phyloP scores from a whole-genome alignment of 768 basidiomycete genomes.

The Rhizopogon vinicolor region DNA sequence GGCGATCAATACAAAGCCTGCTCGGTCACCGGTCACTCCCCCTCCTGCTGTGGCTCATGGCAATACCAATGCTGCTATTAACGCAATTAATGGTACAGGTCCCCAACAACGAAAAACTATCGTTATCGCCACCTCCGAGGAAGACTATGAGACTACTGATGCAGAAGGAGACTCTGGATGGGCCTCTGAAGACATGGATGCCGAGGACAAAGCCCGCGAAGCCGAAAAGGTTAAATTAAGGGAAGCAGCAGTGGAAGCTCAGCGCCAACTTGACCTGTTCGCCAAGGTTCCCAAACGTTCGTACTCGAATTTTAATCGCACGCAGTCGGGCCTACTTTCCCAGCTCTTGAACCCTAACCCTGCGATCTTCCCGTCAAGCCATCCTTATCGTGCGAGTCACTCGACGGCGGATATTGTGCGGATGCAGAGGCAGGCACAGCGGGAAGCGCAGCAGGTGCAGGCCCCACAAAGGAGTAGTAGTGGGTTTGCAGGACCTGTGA shows the following conservation, averaged over 20 bases:
- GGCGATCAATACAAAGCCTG: slow-evolving; percentile 1
- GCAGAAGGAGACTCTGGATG: slow-evolving; percentile 55
- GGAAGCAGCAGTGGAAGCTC: slow-evolving; percentile 59
- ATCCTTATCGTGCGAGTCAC: slow-evolving; percentile 53
- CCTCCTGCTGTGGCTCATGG: slow-evolving; percentile 4
- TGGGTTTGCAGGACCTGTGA: slow-evolving; percentile 25
- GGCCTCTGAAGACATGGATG: slow-evolving; percentile 53
- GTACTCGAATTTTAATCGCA: slow-evolving; percentile 53
- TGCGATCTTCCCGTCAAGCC: slow-evolving; percentile 49
- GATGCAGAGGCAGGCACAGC: slow-evolving; percentile 13
- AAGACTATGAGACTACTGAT: slow-evolving; percentile 51
- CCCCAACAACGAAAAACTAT: slow-evolving; percentile 37
- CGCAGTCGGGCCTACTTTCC: slow-evolving; percentile 55
- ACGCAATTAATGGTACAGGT: slow-evolving; percentile 13
- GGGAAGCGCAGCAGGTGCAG: slow-evolving; percentile 16
- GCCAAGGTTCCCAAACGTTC: slow-evolving; percentile 64
- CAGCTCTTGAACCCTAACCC: slow-evolving; percentile 74
- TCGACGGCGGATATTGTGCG: slow-evolving; percentile 42
- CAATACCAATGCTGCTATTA: slow-evolving; percentile 9
- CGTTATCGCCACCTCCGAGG: slow-evolving; percentile 42
- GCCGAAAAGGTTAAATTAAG: slow-evolving; percentile 30
- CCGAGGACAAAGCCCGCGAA: slow-evolving; percentile 29
- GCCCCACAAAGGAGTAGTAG: slow-evolving; percentile 23
- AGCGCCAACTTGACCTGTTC: slow-evolving; percentile 64
- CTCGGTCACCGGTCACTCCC: not conserved